Conservation (phyloP, 2,329 filamentous ascomycete species). For the Penicillium sp. region DNA sequence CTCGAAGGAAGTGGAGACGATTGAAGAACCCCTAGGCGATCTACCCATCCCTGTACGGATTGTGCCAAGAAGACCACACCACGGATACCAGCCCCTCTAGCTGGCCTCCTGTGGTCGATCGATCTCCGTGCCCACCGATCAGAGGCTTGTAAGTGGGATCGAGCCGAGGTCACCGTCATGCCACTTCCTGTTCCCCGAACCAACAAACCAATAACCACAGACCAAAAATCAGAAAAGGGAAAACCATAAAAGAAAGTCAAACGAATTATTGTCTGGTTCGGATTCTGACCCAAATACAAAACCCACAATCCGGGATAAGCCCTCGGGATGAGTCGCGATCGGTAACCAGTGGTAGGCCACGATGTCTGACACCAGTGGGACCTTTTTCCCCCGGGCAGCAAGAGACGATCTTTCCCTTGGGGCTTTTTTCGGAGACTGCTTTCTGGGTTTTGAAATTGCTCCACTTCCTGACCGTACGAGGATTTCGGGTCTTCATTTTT, state of each 20-base stretch:
- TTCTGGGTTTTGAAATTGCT: constrained; percentile 1
- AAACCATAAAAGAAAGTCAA: background rate
- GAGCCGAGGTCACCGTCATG: constrained; percentile 5
- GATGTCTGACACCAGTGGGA: constrained; percentile 28
- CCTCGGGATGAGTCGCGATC: constrained; percentile 17
- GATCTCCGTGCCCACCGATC: constrained; percentile 22
- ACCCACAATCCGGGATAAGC: constrained; percentile 19
- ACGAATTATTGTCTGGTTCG: background rate
- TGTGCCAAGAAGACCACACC: constrained; percentile 11
- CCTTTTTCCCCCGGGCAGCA: background rate
- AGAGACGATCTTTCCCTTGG: constrained; percentile 20
- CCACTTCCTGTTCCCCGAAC: background rate
- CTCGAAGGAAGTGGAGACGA: constrained; percentile 26
- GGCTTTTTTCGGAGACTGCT: constrained; percentile 1
- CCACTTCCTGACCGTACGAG: constrained; percentile 9
- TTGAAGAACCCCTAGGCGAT: constrained; percentile 22
- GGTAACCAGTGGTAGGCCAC: constrained; percentile 18
- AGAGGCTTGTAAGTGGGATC: constrained; percentile 20
- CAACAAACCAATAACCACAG: background rate
- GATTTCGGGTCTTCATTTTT: background rate
- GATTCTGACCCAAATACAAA: background rate
- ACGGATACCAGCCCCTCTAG: constrained; percentile 15
- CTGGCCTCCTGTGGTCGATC: constrained; percentile 18
- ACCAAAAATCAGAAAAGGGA: background rate
- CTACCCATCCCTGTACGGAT: constrained; percentile 17